Evolutionary conservation across 306 rosid genomes (phyloP), one percentile per base, ranked within the genome.

Genomic region (Prunus mume): DNA sequence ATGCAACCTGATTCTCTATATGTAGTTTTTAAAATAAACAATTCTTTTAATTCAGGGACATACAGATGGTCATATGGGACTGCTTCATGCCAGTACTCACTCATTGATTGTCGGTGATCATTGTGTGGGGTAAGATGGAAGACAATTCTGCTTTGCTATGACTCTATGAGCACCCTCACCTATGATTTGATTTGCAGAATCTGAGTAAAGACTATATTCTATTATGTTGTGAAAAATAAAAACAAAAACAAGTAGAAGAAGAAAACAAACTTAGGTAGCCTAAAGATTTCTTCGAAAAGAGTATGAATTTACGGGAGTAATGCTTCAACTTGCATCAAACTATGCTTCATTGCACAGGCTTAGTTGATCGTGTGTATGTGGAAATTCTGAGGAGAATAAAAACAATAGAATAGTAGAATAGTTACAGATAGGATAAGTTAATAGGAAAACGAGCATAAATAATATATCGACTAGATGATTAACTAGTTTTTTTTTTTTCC

Each of bases 61-160:
- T 83, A 93, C 98, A 57, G 98, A 93, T 91, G 98, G 97, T 65
- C 98, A 93, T 83, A 81, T 91, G 93, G 96, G 80, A 9, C 80
- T 93, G 80, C 96, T 89, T 84, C 97, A 93, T 65, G 81, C 78
- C 73, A 79, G 84, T 41, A 87, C 96, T 54, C 71, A 90, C 79
- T 88, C 97, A 73, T 74, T 93, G 82, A 84, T 93, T 80, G 97
- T 89, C 0, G 98, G 98, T 75, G 98, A 93, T 85, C 98, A 93
- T 71, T 93, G 98, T 78, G 88, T 93, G 38, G 97, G 98, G 98
- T 93, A 87, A 93, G 90, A 76, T 79, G 72, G 55, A 72, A 60
- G 72, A 56, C 60, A 46, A 25, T 14, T 50, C 46, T 60, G 46
- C 17, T 32, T 71, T 57, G 49, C 6, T 5, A 5, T 32, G 38